Percentiles rank a stretch among this genome's conserved stretches.
Conservation (phyloP, 2,329 filamentous ascomycete genomes). For the Monosporascus cannonballus region DNA sequence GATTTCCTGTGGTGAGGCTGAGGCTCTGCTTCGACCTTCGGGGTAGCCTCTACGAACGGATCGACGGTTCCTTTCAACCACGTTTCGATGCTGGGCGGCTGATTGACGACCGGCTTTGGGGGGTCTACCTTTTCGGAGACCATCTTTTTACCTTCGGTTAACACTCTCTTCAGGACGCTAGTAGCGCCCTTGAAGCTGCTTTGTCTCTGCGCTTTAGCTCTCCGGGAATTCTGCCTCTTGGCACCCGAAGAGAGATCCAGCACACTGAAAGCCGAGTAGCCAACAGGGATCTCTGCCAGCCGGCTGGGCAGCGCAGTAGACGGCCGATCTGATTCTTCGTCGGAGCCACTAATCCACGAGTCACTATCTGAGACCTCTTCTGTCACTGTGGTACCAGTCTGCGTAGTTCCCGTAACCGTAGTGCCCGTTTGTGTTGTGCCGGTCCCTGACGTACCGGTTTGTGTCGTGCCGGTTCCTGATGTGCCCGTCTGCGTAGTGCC, state of each 20-base stretch:
- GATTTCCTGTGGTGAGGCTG: conserved; percentile 23
- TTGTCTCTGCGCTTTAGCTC: conserved; percentile 44
- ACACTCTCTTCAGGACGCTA: conserved; percentile 59
- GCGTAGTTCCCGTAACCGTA: conserved; percentile 15
- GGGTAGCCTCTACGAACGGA: conserved; percentile 47
- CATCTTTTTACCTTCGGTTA: conserved; percentile 59
- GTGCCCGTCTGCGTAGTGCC: conserved; percentile 14
- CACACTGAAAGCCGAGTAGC: conserved; percentile 61
- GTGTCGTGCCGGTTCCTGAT: background rate
- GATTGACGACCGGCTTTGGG: conserved; percentile 42
- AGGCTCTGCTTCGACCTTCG: conserved; percentile 13
- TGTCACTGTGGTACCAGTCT: conserved; percentile 22
- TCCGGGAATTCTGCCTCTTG: conserved; percentile 36
- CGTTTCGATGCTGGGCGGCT: conserved; percentile 58
- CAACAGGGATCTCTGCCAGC: conserved; percentile 56
- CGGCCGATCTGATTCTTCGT: conserved; percentile 26
- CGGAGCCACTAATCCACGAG: conserved; percentile 28
- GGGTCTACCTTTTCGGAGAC: conserved; percentile 55
- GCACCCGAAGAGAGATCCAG: conserved; percentile 49
- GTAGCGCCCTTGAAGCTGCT: conserved; percentile 55
- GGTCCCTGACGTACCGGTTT: background rate
- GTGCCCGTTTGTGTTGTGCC: conserved; percentile 13
- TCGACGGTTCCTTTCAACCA: conserved; percentile 60
- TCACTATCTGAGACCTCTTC: conserved; percentile 27
- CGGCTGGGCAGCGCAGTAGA: conserved; percentile 43